These are phyloP conservation scores for Volvox africanus DNA, from an alignment of 139 green algal species.

Conservation along the genomic window DNA sequence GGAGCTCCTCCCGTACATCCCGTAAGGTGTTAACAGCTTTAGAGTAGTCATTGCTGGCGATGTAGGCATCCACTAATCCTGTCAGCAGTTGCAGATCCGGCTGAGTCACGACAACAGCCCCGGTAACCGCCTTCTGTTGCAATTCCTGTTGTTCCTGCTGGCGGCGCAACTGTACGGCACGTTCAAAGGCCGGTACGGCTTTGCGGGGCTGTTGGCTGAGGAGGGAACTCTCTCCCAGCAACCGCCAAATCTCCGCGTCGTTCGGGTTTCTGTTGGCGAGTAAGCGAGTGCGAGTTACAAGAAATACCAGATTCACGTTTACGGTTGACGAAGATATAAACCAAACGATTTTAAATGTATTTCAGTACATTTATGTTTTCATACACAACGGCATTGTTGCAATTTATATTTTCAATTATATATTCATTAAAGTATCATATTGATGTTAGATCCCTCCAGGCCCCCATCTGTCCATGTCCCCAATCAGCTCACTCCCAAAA, in stretches of 20 bases:
- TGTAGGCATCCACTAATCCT: conserved; percentile 67
- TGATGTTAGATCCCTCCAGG: too few species aligned
- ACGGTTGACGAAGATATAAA: too few species aligned
- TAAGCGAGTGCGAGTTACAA: too few species aligned
- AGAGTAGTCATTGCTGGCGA: conserved; percentile 60
- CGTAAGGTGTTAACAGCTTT: conserved; percentile 48
- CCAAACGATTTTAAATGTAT: too few species aligned
- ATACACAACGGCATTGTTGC: too few species aligned
- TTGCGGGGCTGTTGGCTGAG: conserved; percentile 55
- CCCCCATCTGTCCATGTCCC: too few species aligned
- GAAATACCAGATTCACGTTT: too few species aligned
- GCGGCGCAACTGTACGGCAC: conserved; percentile 52
- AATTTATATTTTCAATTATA: too few species aligned
- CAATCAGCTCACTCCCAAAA: too few species aligned
- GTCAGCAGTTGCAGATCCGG: conserved; percentile 61
- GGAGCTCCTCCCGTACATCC: not conserved
- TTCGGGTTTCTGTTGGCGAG: conserved; percentile 45
- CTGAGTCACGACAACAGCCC: not conserved
- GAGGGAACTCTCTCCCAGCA: conserved; percentile 67
- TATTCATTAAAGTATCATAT: too few species aligned
- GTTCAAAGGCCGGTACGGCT: conserved; percentile 64
- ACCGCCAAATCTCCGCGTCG: conserved; percentile 63
- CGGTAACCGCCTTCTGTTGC: too few species aligned
- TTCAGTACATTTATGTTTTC: too few species aligned
- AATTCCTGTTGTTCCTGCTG: not conserved